Conservation (phyloP, 2,329 filamentous ascomycete species). For the Cladophialophora exuberans region DNA sequence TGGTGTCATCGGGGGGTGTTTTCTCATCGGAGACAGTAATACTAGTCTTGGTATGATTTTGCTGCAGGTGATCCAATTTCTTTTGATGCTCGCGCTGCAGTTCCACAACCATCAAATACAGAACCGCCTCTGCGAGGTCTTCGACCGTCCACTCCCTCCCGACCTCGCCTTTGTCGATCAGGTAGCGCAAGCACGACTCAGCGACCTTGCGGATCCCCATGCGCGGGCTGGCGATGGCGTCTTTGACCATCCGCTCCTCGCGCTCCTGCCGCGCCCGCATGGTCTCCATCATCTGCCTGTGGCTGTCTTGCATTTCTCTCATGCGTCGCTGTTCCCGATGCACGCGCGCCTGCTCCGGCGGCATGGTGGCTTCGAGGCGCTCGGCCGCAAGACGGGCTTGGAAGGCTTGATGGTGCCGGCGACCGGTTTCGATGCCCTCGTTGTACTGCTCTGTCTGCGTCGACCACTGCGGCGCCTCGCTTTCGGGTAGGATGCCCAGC, state of each 20-base stretch:
- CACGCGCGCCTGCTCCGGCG: constrained; percentile 35
- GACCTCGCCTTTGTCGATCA: constrained; percentile 33
- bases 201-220: constrained; percentile 34
- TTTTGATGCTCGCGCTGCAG: neutral
- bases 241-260: constrained; percentile 32
- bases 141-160: constrained; percentile 32
- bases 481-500: constrained; percentile 33
- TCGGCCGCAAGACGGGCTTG: constrained; percentile 27
- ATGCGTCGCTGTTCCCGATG: constrained; percentile 30
- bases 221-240: constrained; percentile 35
- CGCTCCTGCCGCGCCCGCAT: constrained; percentile 26
- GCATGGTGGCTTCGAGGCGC: constrained; percentile 34
- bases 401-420: constrained; percentile 27
- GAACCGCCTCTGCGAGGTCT: constrained; percentile 33
- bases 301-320: constrained; percentile 23
- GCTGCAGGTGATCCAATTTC: neutral
- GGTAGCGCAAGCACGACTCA: constrained; percentile 34
- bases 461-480: constrained; percentile 36
- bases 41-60: too few relatives aligned
- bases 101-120: constrained; percentile 38
- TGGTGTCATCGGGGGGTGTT: too few relatives aligned
- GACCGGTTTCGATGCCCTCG: constrained; percentile 18
- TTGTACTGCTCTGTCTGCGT: constrained; percentile 20
- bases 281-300: constrained; percentile 29
- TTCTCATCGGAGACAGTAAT: too few relatives aligned